Percentiles rank a stretch among this genome's conserved stretches.
Conservation (phyloP, 1,284 basidiomycete species). For the Cryptococcus neoformans region DNA sequence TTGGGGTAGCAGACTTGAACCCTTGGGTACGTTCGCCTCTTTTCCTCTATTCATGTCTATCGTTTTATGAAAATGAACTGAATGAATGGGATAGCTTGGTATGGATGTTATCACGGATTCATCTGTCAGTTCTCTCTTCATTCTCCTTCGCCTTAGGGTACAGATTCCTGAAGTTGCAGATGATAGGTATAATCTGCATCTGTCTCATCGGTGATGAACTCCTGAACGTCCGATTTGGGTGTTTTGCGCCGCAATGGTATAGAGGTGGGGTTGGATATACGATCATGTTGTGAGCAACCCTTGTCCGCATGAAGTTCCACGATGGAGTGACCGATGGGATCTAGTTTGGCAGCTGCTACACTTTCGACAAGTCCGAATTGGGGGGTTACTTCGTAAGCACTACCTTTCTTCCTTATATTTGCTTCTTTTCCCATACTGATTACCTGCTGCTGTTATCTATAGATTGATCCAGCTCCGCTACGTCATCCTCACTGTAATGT, state of each 20-base stretch:
- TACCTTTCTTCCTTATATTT: neutral
- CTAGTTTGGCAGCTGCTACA: conserved; percentile 20
- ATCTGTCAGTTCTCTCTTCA: conserved; percentile 10
- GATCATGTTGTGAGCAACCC: conserved; percentile 30
- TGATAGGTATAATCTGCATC: conserved; percentile 22
- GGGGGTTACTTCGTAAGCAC: conserved; percentile 16
- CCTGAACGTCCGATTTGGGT: conserved; percentile 30
- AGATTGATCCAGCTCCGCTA: conserved; percentile 21
- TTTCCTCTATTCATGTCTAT: neutral
- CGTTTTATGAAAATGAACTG: neutral
- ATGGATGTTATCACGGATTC: conserved; percentile 22
- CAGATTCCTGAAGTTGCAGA: neutral
- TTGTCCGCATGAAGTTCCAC: neutral
- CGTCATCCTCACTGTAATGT: conserved; percentile 20
- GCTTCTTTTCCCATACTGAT: neutral
- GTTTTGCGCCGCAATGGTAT: conserved; percentile 33
- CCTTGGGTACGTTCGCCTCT: conserved; percentile 17
- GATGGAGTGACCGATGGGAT: neutral
- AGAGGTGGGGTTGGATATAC: conserved; percentile 31
- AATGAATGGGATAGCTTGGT: conserved; percentile 24
- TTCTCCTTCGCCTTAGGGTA: neutral
- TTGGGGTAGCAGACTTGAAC: conserved; percentile 21
- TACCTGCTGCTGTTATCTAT: no score
- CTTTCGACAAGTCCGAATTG: conserved; percentile 27
- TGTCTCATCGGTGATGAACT: conserved; percentile 28